Conservation (phyloP, 2,329 filamentous ascomycete genomes). For the Botrytis porri region DNA sequence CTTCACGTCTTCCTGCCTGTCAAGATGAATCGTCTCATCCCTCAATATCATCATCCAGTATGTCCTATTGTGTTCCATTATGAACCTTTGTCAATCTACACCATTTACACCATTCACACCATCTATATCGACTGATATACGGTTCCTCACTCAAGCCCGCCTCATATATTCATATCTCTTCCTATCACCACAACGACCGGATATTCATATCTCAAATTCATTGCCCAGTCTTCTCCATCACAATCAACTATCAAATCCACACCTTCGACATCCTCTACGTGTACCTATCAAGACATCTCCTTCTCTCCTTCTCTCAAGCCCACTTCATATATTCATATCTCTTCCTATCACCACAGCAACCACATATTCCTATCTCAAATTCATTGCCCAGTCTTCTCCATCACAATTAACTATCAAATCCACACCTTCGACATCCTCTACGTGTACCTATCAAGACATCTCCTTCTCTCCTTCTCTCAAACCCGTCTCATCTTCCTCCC, state of each 20-base stretch:
- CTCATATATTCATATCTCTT: not conserved
- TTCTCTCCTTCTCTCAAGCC: no score
- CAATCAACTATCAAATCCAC: not conserved
- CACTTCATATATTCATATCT: no score
- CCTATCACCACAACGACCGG: not conserved
- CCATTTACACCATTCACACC: not conserved
- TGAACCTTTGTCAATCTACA: not conserved
- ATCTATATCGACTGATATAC: not conserved
- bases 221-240: not conserved
- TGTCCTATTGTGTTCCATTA: not conserved
- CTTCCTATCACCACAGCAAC: not conserved
- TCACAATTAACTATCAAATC: not conserved
- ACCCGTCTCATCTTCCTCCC: conserved; percentile 25
- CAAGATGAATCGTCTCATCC: not conserved
- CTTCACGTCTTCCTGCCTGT: not conserved
- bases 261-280: not conserved
- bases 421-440: not conserved
- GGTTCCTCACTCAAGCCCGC: not conserved
- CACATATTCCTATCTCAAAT: no score
- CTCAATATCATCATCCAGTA: not conserved
- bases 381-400: not conserved
- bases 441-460: not conserved
- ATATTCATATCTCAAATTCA: not conserved
- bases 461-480: not conserved
- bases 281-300: not conserved